Conservation (phyloP, 345 rosid genomes). For the Leavenworthia alabamica region DNA sequence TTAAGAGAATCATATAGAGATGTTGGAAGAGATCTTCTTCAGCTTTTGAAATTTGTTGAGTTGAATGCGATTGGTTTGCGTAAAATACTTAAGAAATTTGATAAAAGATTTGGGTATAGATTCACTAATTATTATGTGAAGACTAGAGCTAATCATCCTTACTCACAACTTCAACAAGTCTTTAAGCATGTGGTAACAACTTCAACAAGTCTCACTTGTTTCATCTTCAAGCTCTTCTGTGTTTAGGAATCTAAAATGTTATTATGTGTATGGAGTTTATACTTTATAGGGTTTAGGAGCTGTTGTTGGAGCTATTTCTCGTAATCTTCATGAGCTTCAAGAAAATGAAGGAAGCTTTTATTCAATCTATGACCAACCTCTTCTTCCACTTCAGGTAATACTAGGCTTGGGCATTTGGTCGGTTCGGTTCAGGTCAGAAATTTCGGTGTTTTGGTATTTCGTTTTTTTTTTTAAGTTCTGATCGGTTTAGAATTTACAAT, state of each 20-base stretch:
- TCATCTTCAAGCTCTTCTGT: conserved; percentile 9
- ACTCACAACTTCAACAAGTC: conserved; percentile 97
- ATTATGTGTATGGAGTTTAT: conserved; percentile 1
- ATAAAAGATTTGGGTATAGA: conserved; percentile 90
- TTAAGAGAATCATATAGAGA: conserved; percentile 75
- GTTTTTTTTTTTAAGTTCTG: no score
- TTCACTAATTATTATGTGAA: conserved; percentile 88
- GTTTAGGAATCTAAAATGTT: neutral
- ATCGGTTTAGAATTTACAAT: no score
- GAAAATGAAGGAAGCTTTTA: conserved; percentile 91
- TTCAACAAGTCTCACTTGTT: conserved; percentile 3
- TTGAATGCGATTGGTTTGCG: conserved; percentile 88
- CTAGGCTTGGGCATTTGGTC: no score
- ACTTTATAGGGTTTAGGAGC: conserved; percentile 85
- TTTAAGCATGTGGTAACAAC: conserved; percentile 99
- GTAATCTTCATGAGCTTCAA: conserved; percentile 97
- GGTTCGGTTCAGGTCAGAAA: no score
- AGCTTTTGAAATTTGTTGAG: conserved; percentile 80
- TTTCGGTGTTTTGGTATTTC: no score
- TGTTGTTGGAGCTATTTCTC: conserved; percentile 95
- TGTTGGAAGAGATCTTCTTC: conserved; percentile 69
- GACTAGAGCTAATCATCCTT: conserved; percentile 97
- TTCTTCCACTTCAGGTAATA: conserved; percentile 82
- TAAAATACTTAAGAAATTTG: conserved; percentile 92
- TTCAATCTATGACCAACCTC: conserved; percentile 90